phyloP scores from a whole-genome alignment of 2,329 filamentous ascomycete species.

The Clonostachys rosea region DNA sequence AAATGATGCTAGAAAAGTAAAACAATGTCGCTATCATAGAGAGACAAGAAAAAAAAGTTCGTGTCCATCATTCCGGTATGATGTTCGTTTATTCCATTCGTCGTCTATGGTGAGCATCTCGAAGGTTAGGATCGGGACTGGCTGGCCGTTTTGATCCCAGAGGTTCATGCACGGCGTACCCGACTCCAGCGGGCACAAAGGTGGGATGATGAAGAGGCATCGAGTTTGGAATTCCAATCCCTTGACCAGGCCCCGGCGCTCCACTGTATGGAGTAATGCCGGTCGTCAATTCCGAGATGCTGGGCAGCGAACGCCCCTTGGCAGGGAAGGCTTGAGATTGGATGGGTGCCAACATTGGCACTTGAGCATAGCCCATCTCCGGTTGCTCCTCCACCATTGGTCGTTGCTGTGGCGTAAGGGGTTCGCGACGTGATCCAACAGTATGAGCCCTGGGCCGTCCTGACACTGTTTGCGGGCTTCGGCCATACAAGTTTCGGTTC shows the following conservation, averaged over 20 bases:
- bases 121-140: conserved; percentile 34
- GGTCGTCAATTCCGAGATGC: conserved; percentile 59
- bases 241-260: conserved; percentile 25
- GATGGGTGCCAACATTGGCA: conserved; percentile 47
- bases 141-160: conserved; percentile 45
- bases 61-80: background rate
- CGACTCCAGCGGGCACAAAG: conserved; percentile 23
- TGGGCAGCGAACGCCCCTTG: conserved; percentile 47
- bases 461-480: conserved; percentile 16
- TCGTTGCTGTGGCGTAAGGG: background rate
- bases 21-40: background rate
- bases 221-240: too few species aligned
- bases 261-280: conserved; percentile 57
- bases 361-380: conserved; percentile 23
- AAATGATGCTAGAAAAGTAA: background rate
- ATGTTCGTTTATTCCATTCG: conserved; percentile 15
- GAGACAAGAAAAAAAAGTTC: background rate
- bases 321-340: conserved; percentile 33
- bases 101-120: conserved; percentile 24
- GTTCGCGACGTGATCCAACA: conserved; percentile 2
- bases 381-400: conserved; percentile 17
- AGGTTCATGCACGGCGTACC: conserved; percentile 29
- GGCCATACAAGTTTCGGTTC: conserved; percentile 32
- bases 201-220: background rate
- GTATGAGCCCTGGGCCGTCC: background rate